Evolutionary conservation across 176 grass and related monocot genomes (phyloP), one percentile per base, ranked within the genome.

Genomic region (Avena eriantha): DNA sequence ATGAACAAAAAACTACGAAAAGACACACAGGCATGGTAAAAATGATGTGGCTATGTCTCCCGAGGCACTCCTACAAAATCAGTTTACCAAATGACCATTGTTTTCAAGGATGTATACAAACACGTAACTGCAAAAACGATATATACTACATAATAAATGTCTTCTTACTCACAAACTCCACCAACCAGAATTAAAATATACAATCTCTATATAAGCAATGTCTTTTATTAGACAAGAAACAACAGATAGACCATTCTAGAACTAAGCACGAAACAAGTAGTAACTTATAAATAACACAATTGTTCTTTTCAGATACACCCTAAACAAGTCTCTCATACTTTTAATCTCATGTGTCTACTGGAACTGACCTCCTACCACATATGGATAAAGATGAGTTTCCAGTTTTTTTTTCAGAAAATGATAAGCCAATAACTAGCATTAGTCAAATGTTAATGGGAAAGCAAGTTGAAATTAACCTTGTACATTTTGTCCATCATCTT

Each of bases 1-100:
- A 65, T 93, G 69, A 79, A 79, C 65, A 84, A 87, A 93, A 61
- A 86, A 93, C 91, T 93, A 45, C 71, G 85, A 43, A 43, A 88
- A 77, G 13, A 55, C 31, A 75, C 17, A 77, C 13, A 82, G 13
- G 6, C 45, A 86, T 67, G 17, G 75, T 63, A 53, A 39, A 51
- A 47, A 34, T n/a, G 13, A 59, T 81, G 51, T 81, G 65, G 14
- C 1, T 59, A 74, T 1, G 19, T 69, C n/a, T 67, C 56, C 55
- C 68, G 14, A 19, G 48, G n/a, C 24, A 71, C 39, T 54, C 15
- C 50, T 70, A 72, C 13, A 77, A 31, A 69, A 84, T 34, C n/a
- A 19, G 21, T 23, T 49, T 10, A 49, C 10, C 51, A 74, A n/a
- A 77, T 53, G 33, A 46, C 24, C 18, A 35, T 54, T 76, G 57